These are phyloP conservation scores for Erigeron canadensis DNA, from an alignment of 129 eudicot genomes.

Conservation along the genomic window DNA sequence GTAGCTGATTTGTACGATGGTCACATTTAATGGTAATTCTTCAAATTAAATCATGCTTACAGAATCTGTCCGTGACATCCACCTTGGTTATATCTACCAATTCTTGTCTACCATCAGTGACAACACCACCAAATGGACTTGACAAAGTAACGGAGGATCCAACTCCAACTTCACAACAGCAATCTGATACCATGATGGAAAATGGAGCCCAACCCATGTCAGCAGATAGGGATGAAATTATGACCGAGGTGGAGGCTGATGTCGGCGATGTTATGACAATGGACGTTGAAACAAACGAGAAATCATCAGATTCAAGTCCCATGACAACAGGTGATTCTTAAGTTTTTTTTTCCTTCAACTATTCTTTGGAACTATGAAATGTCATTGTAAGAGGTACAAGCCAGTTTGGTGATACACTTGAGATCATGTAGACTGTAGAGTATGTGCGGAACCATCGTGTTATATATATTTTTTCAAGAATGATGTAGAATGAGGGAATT, in stretches of 20 bases:
- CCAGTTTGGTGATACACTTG: slow-evolving; percentile 13
- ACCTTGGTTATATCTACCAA: slow-evolving; percentile 54
- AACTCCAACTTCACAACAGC: slow-evolving; percentile 21
- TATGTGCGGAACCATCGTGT: slow-evolving; percentile 23
- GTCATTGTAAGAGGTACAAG: slow-evolving; percentile 33
- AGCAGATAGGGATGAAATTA: slow-evolving; percentile 59
- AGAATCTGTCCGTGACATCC: slow-evolving; percentile 85
- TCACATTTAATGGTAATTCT: slow-evolving; percentile 1
- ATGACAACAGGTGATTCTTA: slow-evolving; percentile 45
- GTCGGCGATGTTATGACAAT: slow-evolving; percentile 53
- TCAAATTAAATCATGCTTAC: slow-evolving; percentile 8
- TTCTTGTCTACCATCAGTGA: slow-evolving; percentile 37
- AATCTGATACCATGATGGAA: slow-evolving; percentile 41
- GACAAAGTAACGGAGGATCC: slow-evolving; percentile 36
- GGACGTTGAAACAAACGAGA: slow-evolving; percentile 58
- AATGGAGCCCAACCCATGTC: slow-evolving; percentile 48
- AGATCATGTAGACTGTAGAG: slow-evolving; percentile 23
- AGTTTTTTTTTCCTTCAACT: slow-evolving; percentile 6
- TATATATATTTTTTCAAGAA: slow-evolving; percentile 1
- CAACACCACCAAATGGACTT: slow-evolving; percentile 42
- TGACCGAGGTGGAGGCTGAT: slow-evolving; percentile 60
- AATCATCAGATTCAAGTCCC: slow-evolving; percentile 58
- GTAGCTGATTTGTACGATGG: background rate
- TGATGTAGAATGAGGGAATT: slow-evolving; percentile 16
- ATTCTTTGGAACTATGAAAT: slow-evolving; percentile 27